A percentile compares a stretch with the other conserved stretches of the same genome.
Evolutionary conservation across 139 green algal species (phyloP).

Genomic region (Chlorella ohadii): DNA sequence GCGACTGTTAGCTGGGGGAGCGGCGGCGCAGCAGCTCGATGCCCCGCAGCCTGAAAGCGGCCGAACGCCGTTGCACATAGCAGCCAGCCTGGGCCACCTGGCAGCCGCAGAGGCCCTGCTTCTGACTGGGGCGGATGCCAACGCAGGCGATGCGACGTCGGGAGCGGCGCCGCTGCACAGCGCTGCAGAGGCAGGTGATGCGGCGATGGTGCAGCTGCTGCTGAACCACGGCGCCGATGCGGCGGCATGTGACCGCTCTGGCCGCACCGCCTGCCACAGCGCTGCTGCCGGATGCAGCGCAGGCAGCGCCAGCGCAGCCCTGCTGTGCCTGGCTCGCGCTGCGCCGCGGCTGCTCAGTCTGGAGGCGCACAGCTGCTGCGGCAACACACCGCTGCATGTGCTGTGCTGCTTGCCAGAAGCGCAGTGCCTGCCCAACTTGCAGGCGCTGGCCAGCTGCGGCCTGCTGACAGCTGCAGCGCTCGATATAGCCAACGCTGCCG

Average conservation of each 20-base stretch:
- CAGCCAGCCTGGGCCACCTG: not conserved
- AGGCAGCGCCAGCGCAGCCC: no score
- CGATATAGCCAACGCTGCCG: not conserved
- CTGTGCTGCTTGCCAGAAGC: not conserved
- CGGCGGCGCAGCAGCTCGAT: not conserved
- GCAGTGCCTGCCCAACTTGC: not conserved
- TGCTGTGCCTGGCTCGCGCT: slow-evolving; percentile 7
- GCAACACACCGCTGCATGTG: not conserved
- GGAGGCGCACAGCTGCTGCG: no score
- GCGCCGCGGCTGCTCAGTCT: not conserved
- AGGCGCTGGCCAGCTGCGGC: not conserved
- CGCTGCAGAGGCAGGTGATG: not conserved
- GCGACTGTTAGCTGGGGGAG: not conserved
- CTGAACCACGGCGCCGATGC: not conserved
- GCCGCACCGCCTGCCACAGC: not conserved
- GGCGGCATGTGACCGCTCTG: not conserved
- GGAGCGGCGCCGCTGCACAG: not conserved
- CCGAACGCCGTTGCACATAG: not conserved
- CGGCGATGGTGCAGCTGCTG: not conserved
- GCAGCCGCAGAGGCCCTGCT: not conserved
- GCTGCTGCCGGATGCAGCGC: not conserved
- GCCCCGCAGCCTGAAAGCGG: not conserved
- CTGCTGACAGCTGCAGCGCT: not conserved
- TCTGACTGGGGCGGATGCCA: not conserved
- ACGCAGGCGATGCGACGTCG: not conserved